Evolutionary conservation across 2,329 filamentous ascomycete genomes (phyloP), one percentile per base, ranked within the genome.

Genomic region (Coniochaeta hoffmannii): DNA sequence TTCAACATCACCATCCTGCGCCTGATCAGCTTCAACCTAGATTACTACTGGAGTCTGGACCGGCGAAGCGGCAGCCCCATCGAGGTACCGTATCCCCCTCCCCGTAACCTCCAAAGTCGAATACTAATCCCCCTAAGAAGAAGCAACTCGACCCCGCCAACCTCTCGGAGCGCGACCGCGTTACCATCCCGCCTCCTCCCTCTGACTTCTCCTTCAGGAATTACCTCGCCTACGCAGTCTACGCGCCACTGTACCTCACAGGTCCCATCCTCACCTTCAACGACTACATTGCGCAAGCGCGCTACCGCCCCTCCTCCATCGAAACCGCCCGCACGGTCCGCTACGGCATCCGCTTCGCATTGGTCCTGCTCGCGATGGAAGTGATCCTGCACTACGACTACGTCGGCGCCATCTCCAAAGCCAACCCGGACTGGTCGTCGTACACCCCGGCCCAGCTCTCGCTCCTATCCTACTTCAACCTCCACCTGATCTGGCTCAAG

Each of bases 401-500:
- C 69, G 90, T 93, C 57, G 88, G 95, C 51, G 94, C 94, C 58
- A 97, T 99, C 65, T 88, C 87, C 65, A 89, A 95, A 67, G 81
- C 87, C 2, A 77, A 81, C 19, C 91, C 92, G 0, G 77, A 85
- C 59, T 99, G 94, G 94, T 77, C 78, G 28, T 76, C 85, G 24
- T 97, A 97, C 74, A 89, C 90, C 0, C 86, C 94, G 0, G 86
- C 89, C 46, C 90, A 99, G 69, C 83, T 99, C 44, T 88, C 85
- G 66, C 85, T 99, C 75, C 81, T 99, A 12, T 94, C 90, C 35
- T 97, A 88, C 75, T 95, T 97, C 77, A 97, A 97, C 71, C 85
- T 99, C 12, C 90, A 96, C 73, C 85, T 97, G 67, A 95, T 99
- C 69, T 99, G 95, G 95, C 80, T 99, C 50, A 99, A 99, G 70